Conservation (phyloP, 257 asterid genomes). For the Nicotiana noctiflora region DNA sequence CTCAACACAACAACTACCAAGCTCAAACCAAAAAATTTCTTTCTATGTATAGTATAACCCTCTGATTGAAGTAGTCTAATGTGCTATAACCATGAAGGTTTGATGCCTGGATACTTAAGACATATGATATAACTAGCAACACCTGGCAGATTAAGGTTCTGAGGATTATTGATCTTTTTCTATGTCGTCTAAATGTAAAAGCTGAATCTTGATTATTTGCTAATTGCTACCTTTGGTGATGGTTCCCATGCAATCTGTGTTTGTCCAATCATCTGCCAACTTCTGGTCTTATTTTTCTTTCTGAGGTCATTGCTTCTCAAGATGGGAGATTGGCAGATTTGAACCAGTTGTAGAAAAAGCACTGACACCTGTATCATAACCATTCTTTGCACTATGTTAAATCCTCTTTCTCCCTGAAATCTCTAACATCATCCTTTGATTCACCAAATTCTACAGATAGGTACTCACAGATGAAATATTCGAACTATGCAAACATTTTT, state of each 20-base stretch:
- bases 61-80: background rate
- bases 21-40: background rate
- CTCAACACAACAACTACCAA: background rate
- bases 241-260: background rate
- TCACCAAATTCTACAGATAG: background rate
- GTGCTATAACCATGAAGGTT: no score
- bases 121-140: background rate
- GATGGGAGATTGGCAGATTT: background rate
- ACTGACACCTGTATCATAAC: background rate
- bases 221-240: background rate
- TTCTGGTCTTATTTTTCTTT: background rate
- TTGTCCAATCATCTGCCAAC: background rate
- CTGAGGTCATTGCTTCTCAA: background rate
- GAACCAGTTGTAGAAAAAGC: background rate
- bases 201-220: background rate
- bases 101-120: background rate
- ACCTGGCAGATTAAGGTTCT: background rate
- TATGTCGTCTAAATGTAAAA: background rate
- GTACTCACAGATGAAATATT: background rate
- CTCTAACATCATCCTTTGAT: background rate
- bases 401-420: background rate
- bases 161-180: background rate
- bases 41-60: background rate
- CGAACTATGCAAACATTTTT: background rate
- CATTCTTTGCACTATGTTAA: background rate